phyloP scores from a whole-genome alignment of 495 filamentous ascomycete genomes.

The Penicillium cataractarum region DNA sequence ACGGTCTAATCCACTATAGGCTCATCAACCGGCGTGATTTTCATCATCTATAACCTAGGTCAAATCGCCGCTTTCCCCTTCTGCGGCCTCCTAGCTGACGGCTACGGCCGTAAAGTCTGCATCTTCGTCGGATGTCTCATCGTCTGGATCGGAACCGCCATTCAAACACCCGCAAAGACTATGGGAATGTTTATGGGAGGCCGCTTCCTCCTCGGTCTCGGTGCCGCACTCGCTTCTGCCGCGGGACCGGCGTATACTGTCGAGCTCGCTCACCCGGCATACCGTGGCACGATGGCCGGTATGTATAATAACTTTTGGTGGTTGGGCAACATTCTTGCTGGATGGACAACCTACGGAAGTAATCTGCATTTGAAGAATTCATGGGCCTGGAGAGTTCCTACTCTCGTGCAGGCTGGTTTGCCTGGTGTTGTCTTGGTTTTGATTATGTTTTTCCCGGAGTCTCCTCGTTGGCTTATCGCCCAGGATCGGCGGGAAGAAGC shows the following conservation, averaged over 20 bases:
- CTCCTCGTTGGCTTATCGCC: constrained; percentile 46
- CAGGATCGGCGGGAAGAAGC: constrained; percentile 60
- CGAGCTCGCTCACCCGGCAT: constrained; percentile 74
- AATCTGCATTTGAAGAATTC: background rate
- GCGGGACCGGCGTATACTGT: constrained; percentile 75
- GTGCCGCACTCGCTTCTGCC: constrained; percentile 66
- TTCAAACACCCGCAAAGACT: constrained; percentile 54
- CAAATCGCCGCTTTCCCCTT: constrained; percentile 6
- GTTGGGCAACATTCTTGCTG: constrained; percentile 9
- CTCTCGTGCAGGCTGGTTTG: constrained; percentile 37
- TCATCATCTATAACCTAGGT: constrained; percentile 9
- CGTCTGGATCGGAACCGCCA: constrained; percentile 62
- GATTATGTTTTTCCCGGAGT: constrained; percentile 47
- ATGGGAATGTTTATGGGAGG: constrained; percentile 68
- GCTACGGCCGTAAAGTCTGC: constrained; percentile 59
- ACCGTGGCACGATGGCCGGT: constrained; percentile 64
- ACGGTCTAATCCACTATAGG: background rate
- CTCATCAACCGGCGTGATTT: constrained; percentile 1
- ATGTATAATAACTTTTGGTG: constrained; percentile 13
- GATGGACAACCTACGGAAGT: constrained; percentile 4
- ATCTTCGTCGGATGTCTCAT: constrained; percentile 64
- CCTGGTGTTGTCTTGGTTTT: constrained; percentile 43
- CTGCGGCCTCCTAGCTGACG: constrained; percentile 7
- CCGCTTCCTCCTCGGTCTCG: constrained; percentile 78
- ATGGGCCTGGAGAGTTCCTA: constrained; percentile 51